Conservation (phyloP, 306 rosid genomes). For the Cajanus cajan region DNA sequence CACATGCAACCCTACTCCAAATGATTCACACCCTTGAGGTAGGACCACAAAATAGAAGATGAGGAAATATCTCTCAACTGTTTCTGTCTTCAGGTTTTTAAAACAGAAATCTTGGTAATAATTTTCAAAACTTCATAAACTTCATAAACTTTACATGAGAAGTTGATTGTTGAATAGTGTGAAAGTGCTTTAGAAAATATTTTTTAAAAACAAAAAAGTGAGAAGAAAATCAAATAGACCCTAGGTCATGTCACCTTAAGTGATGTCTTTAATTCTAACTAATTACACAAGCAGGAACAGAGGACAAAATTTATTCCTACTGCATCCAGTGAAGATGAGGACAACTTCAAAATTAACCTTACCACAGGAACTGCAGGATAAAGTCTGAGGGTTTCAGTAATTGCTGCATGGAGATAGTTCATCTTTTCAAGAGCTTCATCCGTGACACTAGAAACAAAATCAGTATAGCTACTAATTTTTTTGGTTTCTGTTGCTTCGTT, state of each 20-base stretch:
- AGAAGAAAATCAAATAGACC: background rate
- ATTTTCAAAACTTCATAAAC: too few relatives aligned
- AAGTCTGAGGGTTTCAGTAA: slow-evolving; percentile 82
- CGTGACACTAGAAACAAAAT: slow-evolving; percentile 42
- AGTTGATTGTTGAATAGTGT: too few relatives aligned
- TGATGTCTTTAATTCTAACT: background rate
- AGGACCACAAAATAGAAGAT: too few relatives aligned
- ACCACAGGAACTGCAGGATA: slow-evolving; percentile 86
- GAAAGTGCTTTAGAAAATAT: too few relatives aligned
- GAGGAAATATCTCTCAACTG: too few relatives aligned
- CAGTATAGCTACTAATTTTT: slow-evolving; percentile 41
- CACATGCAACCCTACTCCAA: too few relatives aligned
- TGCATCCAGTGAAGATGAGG: background rate
- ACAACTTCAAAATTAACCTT: slow-evolving; percentile 29
- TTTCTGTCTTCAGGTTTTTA: too few relatives aligned
- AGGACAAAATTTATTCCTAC: background rate
- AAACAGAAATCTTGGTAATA: too few relatives aligned
- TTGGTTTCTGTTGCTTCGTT: slow-evolving; percentile 41
- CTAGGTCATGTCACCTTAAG: background rate
- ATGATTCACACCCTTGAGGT: too few relatives aligned
- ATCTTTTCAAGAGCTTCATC: slow-evolving; percentile 65
- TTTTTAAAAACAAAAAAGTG: too few relatives aligned
- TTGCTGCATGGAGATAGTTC: slow-evolving; percentile 73
- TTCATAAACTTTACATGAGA: too few relatives aligned
- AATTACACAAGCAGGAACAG: background rate